Evolutionary conservation across 23 red algal species (phyloP).

Genomic region (Gracilaria gracilis): DNA sequence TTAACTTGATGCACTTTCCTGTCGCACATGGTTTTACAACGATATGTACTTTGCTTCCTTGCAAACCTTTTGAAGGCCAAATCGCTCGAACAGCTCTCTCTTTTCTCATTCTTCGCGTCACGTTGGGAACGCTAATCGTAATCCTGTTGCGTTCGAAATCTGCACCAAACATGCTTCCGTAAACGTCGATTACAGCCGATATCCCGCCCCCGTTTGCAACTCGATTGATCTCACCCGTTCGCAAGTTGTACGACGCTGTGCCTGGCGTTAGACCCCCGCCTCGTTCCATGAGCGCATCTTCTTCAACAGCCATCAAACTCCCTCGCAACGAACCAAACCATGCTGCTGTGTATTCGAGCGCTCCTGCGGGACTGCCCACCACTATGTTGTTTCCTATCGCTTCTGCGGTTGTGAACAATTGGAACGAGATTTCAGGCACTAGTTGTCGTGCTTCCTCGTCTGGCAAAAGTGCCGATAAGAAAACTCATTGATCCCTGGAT

Average conservation of each 20-base stretch:
- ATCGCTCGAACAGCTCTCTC: slow-evolving; percentile 5
- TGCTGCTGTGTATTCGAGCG: background rate
- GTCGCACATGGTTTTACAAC: background rate
- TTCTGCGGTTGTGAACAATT: slow-evolving; percentile 18
- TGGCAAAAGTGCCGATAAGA: background rate
- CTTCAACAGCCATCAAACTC: slow-evolving; percentile 5
- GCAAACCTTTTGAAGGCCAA: slow-evolving; percentile 14
- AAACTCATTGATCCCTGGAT: slow-evolving; percentile 3
- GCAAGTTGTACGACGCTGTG: background rate
- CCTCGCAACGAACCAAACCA: slow-evolving; percentile 17
- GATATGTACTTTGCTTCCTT: slow-evolving; percentile 16
- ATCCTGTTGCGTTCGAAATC: slow-evolving; percentile 1
- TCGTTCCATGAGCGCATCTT: background rate
- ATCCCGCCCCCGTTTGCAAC: background rate
- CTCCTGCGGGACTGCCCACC: background rate
- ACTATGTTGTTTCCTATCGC: background rate
- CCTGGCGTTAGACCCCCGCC: background rate
- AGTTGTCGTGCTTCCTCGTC: background rate
- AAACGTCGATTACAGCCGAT: background rate
- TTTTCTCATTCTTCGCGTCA: slow-evolving; percentile 6
- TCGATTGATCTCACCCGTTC: background rate
- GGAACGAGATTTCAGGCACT: background rate
- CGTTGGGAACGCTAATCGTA: background rate
- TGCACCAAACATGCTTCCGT: background rate
- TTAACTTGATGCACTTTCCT: background rate